Base-by-base conservation (phyloP, 495 filamentous ascomycete species). In the Penicillium dipodomyicola region DNA sequence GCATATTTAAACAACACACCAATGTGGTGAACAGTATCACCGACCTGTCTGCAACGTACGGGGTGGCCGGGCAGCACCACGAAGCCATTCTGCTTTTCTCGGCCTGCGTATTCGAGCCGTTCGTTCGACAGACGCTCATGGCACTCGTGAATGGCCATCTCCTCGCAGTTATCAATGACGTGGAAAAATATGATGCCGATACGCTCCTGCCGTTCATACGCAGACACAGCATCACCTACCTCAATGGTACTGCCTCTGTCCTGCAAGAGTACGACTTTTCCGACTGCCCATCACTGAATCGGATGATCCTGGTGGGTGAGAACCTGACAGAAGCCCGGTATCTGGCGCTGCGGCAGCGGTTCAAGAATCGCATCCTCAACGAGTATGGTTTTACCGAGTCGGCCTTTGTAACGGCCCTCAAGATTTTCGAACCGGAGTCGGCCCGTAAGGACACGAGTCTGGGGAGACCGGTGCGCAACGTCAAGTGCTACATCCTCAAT, bases 1-100 rank as follows among this genome's bases (percentile, higher is more conserved):
- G 40, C 4, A 42, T 42, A 42, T 42, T 12, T 9, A 42, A 42
- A 22, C 40, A 42, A 22, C 40, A 42, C 40, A 42, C 40, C 40
- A 42, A 42, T 42, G 40, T 42, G 17, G 40, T 42, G 40, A 42
- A 42, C 40, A 42, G 40, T 42, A 42, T 42, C 40, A 42, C 40
- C 40, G 40, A 42, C 19, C 19, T 42, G 17, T 42, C 40, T 42
- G 40, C 19, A 42, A 42, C 19, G 40, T 42, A 42, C 40, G 40
- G 40, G 40, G 40, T 42, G 40, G 40, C 40, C 40, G 40, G 15
- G 19, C 40, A 42, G 40, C 40, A 42, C 40, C 40, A 42, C 9
- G 40, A 42, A 42, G 40, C 40, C 40, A 42, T 42, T 42, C 22
- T 42, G 40, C 40, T 42, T 19, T 42, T 42, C 40, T 42, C 40